Evolutionary conservation across 257 asterid genomes (phyloP).

Genomic region (Solanum virginianum): DNA sequence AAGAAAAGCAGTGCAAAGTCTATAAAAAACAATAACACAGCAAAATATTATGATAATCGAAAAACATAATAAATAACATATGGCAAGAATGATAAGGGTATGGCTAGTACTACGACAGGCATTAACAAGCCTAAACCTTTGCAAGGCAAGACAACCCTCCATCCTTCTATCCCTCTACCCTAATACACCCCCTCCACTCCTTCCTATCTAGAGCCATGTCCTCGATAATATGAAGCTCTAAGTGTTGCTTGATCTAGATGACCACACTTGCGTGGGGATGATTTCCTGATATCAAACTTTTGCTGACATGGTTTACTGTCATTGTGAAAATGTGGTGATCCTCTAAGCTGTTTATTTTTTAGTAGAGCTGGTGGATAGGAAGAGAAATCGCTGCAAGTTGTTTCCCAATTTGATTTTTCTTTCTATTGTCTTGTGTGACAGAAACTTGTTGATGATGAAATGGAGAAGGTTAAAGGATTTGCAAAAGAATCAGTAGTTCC

Average conservation of each 20-base stretch:
- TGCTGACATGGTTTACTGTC: background rate
- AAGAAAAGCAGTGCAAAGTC: too few relatives aligned
- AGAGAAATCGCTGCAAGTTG: background rate
- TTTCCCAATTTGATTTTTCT: background rate
- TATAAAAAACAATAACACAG: too few relatives aligned
- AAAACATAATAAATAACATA: too few relatives aligned
- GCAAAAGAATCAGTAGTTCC: conserved; percentile 49
- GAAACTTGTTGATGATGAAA: conserved; percentile 58
- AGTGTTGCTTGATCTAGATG: background rate
- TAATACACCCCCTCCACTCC: too few relatives aligned
- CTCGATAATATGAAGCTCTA: background rate
- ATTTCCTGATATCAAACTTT: background rate
- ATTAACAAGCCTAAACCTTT: too few relatives aligned
- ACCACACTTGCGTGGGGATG: background rate
- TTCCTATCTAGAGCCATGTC: too few relatives aligned
- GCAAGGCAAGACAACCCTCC: too few relatives aligned
- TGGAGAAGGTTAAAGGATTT: conserved; percentile 65
- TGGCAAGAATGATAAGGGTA: too few relatives aligned
- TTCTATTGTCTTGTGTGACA: conserved; percentile 6
- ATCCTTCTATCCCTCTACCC: too few relatives aligned
- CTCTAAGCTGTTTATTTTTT: background rate
- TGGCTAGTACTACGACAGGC: too few relatives aligned
- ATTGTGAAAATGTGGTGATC: background rate
- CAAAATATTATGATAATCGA: too few relatives aligned
- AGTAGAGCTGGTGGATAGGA: background rate